Base-by-base conservation (phyloP, 805 yeast species). In the Zygosaccharomyces siamensis region DNA sequence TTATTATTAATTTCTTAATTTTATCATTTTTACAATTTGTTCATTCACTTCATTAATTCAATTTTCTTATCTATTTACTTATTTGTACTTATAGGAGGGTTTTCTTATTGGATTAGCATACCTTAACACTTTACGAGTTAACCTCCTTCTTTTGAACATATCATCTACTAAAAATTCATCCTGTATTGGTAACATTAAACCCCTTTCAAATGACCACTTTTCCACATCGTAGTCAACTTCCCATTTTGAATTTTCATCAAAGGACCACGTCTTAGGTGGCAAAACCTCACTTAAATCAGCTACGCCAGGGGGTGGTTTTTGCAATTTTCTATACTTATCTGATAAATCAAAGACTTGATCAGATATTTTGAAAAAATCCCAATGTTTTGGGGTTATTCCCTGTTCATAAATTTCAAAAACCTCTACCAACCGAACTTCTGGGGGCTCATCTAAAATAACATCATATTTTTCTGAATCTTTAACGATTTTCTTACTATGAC, bases 221-320 rank as follows among this genome's bases (percentile, higher is more conserved):
- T 50, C 54, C 0, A 84, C 81, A 37, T 77, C 64, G 12, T 59
- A 56, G 58, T 89, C 96, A 11, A 82, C 69, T 43, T 66, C 67
- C 97, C 97, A 89, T 8, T 71, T 70, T 39, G 76, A 74, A 24
- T 75, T 77, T 24, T 68, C 67, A 49, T 79, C 83, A 62, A 81
- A 89, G 50, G 73, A 72, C 97, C 97, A 89, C 11, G 81, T 82
- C 8, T 59, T 59, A 1, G 96, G 96, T 1, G 95, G 83, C 24
- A 61, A 56, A 1, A 89, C 78, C 20, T 80, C 79, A 2, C 72
- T 68, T 18, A 89, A 60, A 30, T 68, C 67, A 16, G 70, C 63
- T 0, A 80, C 80, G 0, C 95, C 95, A 2, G 75, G 74, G 0
- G 97, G 96, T 8, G 78, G 73, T 48, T 75, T 77, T 44, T 74